A percentile compares a stretch with the other conserved stretches of the same genome.
Conservation (phyloP, 169 alveolate genomes). For the Plasmodium falciparum region DNA sequence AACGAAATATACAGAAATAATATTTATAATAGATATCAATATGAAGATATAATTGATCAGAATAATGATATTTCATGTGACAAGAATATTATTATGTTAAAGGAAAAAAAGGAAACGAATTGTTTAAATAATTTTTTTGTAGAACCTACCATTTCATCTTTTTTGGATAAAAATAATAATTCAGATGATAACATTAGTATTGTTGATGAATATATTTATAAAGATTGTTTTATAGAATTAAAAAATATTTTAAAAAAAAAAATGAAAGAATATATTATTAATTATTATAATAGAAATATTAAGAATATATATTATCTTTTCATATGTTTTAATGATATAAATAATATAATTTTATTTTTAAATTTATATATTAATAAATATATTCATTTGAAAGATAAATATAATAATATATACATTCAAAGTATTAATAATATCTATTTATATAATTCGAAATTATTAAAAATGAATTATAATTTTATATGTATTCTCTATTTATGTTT, state of each 20-base stretch:
- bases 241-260: conserved; percentile 19
- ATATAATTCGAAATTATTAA: conserved; percentile 38
- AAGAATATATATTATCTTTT: conserved; percentile 32
- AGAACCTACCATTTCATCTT: too few species aligned
- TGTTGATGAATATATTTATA: conserved; percentile 34
- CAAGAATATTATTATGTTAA: too few species aligned
- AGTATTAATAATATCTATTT: conserved; percentile 51
- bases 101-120: neutral
- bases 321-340: conserved; percentile 36
- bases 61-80: too few species aligned
- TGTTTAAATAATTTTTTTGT: neutral
- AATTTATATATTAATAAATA: conserved; percentile 29
- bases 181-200: conserved; percentile 17
- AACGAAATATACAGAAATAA: too few species aligned
- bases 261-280: conserved; percentile 11
- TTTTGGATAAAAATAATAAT: too few species aligned
- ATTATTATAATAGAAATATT: conserved; percentile 19
- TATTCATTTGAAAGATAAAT: conserved; percentile 26
- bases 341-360: conserved; percentile 20
- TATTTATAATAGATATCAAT: too few species aligned
- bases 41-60: too few species aligned
- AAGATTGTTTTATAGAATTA: conserved; percentile 39
- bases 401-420: conserved; percentile 8
- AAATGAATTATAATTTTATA: conserved; percentile 39
- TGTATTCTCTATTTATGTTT: conserved; percentile 16